These are phyloP conservation scores for Venturia aucupariae DNA, from an alignment of 2,329 filamentous ascomycete genomes.

Conservation along the genomic window DNA sequence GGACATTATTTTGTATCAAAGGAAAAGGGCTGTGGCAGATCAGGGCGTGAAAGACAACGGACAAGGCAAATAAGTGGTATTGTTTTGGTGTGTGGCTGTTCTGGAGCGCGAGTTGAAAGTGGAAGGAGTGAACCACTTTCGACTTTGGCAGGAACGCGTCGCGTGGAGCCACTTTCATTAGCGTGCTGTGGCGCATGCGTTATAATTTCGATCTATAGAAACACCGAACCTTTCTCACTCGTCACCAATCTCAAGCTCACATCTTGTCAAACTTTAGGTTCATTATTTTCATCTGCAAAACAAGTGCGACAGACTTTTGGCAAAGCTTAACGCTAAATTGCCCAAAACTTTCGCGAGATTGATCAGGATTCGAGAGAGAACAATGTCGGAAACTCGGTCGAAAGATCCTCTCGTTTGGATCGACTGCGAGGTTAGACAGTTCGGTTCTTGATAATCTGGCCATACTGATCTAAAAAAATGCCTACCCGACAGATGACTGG, in stretches of 20 bases:
- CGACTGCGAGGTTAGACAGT: slow-evolving; percentile 54
- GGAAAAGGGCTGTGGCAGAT: too few species aligned
- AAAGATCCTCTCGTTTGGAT: slow-evolving; percentile 74
- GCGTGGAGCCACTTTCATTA: neutral
- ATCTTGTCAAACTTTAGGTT: too few species aligned
- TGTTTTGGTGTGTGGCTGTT: neutral
- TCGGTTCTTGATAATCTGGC: neutral
- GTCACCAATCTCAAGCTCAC: neutral
- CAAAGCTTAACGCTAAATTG: too few species aligned
- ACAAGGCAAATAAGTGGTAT: neutral
- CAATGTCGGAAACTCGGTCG: slow-evolving; percentile 39
- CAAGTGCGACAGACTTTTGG: neutral
- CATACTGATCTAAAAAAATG: slow-evolving; percentile 11
- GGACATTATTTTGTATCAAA: neutral
- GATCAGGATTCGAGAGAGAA: neutral
- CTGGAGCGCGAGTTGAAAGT: neutral
- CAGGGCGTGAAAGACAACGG: neutral
- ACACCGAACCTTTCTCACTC: neutral
- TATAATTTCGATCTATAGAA: too few species aligned
- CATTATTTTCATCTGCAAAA: neutral
- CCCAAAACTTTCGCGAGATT: too few species aligned
- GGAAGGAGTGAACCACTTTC: neutral
- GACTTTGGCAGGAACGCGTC: neutral
- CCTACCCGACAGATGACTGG: slow-evolving; percentile 69
- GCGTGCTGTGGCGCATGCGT: neutral